Evolutionary conservation across 805 yeast genomes (phyloP).

Genomic region (Barnettozyma sucrosica): DNA sequence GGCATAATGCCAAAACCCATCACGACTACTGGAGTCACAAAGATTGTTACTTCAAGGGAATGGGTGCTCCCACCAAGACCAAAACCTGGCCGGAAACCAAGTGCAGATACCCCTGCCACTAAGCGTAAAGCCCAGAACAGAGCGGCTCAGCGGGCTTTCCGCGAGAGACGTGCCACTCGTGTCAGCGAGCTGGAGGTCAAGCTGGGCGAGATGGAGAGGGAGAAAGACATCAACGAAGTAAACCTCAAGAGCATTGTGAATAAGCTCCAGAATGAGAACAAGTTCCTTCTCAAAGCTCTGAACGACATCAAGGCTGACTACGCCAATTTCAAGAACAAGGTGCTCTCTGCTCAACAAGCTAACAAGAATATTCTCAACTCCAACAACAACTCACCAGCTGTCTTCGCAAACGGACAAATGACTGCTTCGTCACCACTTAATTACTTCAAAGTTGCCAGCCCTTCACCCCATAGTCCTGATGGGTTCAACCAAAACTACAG

Average conservation of each 20-base stretch:
- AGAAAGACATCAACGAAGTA: constrained; percentile 49
- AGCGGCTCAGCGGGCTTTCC: constrained; percentile 89
- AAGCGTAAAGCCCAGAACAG: constrained; percentile 87
- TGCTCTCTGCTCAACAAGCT: constrained; percentile 8
- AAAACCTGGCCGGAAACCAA: constrained; percentile 61
- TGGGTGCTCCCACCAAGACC: constrained; percentile 83
- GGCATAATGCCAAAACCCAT: constrained; percentile 13
- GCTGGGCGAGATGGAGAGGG: constrained; percentile 61
- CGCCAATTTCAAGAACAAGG: constrained; percentile 18
- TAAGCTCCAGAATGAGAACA: constrained; percentile 30
- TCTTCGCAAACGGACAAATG: constrained; percentile 22
- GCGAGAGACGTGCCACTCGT: constrained; percentile 80
- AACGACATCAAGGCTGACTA: constrained; percentile 26
- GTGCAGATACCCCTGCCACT: constrained; percentile 72
- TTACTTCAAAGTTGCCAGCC: constrained; percentile 44
- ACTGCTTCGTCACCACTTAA: constrained; percentile 28
- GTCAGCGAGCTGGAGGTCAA: constrained; percentile 73
- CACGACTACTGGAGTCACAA: constrained; percentile 26
- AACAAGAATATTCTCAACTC: constrained; percentile 15
- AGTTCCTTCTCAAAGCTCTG: constrained; percentile 26
- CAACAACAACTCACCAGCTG: constrained; percentile 20
- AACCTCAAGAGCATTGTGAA: constrained; percentile 21
- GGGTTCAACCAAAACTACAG: constrained; percentile 7
- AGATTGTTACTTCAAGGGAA: constrained; percentile 58
- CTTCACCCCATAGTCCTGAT: constrained; percentile 6